A percentile compares a stretch with the other conserved stretches of the same genome.
These are phyloP conservation scores for Clonostachys byssicola DNA, from an alignment of 2,329 filamentous ascomycete genomes.

Conservation along the genomic window DNA sequence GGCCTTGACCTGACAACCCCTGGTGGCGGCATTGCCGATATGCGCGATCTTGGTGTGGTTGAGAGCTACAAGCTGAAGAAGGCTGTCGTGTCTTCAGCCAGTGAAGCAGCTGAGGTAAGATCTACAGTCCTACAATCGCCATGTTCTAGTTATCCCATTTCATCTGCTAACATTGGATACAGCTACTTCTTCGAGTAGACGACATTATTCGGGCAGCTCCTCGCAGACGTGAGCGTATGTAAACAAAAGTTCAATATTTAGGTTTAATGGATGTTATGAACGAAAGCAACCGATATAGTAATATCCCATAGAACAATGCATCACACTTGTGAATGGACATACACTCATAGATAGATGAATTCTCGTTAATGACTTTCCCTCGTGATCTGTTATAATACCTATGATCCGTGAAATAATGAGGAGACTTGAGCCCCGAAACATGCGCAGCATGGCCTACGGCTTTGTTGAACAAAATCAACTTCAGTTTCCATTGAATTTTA, in stretches of 20 bases:
- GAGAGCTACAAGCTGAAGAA: conserved; percentile 99
- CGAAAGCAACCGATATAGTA: not conserved
- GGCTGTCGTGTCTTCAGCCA: conserved; percentile 94
- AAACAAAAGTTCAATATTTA: conserved; percentile 8
- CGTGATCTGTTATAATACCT: no score
- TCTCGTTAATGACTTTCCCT: no score
- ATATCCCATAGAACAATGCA: not conserved
- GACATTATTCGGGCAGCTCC: conserved; percentile 96
- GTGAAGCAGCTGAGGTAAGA: conserved; percentile 90
- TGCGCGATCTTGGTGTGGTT: conserved; percentile 91
- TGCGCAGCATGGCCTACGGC: no score
- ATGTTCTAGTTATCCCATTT: not conserved
- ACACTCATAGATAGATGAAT: no score
- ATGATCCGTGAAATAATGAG: no score
- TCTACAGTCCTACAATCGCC: not conserved
- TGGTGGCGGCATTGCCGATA: conserved; percentile 89
- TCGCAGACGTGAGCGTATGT: conserved; percentile 43
- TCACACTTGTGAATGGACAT: not conserved
- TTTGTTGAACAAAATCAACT: no score
- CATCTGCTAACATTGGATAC: conserved; percentile 1
- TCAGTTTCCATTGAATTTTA: no score
- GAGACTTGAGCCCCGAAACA: no score
- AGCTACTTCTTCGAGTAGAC: conserved; percentile 90
- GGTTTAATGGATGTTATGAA: conserved; percentile 9
- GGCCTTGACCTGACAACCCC: conserved; percentile 86